Conservation (phyloP, 805 yeast genomes). For the Candida takata region DNA sequence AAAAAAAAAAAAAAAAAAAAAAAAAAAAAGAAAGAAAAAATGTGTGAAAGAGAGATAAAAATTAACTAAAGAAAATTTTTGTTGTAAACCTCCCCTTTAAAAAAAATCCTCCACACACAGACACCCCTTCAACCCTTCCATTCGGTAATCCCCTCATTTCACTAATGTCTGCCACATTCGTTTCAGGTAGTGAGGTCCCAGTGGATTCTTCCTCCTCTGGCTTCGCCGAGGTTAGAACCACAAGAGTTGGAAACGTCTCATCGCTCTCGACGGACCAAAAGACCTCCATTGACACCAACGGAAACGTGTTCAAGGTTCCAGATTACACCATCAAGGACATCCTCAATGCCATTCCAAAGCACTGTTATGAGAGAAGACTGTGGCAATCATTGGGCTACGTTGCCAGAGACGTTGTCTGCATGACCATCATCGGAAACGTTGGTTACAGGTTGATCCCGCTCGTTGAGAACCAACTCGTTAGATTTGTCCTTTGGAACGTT, state of each 20-base stretch:
- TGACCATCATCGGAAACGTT: constrained; percentile 35
- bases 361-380: constrained; percentile 51
- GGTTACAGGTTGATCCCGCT: constrained; percentile 39
- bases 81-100: too few species aligned
- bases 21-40: too few species aligned
- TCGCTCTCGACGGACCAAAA: constrained; percentile 17
- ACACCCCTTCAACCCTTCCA: too few species aligned
- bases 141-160: too few species aligned
- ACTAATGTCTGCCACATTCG: constrained; percentile 2
- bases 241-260: constrained; percentile 20
- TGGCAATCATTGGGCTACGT: constrained; percentile 45
- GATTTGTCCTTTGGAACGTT: constrained; percentile 37
- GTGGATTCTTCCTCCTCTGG: too few species aligned
- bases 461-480: constrained; percentile 26
- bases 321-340: constrained; percentile 54
- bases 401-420: constrained; percentile 41
- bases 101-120: too few species aligned
- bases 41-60: too few species aligned
- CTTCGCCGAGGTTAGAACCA: constrained; percentile 1
- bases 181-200: not conserved
- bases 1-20: too few species aligned
- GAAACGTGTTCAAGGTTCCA: constrained; percentile 52
- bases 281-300: constrained; percentile 42
- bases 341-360: constrained; percentile 50
- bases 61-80: too few species aligned